Evolutionary conservation across 1,139 yeast species (phyloP).

Genomic region (Hyphopichia fennica): DNA sequence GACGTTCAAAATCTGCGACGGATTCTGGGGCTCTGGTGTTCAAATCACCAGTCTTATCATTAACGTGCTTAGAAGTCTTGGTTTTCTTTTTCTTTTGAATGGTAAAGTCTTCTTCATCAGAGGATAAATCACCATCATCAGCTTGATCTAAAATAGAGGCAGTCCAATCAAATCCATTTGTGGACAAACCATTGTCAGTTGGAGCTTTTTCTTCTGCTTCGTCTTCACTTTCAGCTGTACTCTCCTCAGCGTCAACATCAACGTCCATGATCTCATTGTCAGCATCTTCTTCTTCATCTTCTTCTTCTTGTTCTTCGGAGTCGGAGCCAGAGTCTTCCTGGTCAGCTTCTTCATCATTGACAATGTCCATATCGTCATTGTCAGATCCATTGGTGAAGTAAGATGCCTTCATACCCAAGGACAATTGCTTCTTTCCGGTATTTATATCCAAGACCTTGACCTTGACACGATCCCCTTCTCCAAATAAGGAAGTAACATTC

Average conservation of each 20-base stretch:
- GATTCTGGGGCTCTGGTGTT: slow-evolving; percentile 89
- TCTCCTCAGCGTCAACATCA: slow-evolving; percentile 20
- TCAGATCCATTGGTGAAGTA: slow-evolving; percentile 56
- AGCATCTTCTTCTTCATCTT: slow-evolving; percentile 25
- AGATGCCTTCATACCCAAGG: slow-evolving; percentile 93
- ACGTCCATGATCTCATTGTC: slow-evolving; percentile 18
- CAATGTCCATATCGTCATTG: slow-evolving; percentile 33
- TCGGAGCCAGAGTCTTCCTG: slow-evolving; percentile 16
- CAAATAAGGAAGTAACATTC: slow-evolving; percentile 62
- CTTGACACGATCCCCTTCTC: slow-evolving; percentile 87
- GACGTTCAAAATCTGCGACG: slow-evolving; percentile 84
- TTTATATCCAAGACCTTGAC: slow-evolving; percentile 72
- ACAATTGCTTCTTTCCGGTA: slow-evolving; percentile 65
- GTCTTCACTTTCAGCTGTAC: slow-evolving; percentile 18
- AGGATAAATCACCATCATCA: slow-evolving; percentile 52
- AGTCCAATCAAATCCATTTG: slow-evolving; percentile 92
- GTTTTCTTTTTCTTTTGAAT: slow-evolving; percentile 45
- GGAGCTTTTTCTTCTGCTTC: slow-evolving; percentile 17
- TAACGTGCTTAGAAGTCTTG: slow-evolving; percentile 46
- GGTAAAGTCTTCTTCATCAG: slow-evolving; percentile 58
- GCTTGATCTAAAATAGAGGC: slow-evolving; percentile 84
- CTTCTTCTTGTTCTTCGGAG: slow-evolving; percentile 23
- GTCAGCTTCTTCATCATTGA: slow-evolving; percentile 18
- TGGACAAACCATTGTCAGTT: slow-evolving; percentile 56
- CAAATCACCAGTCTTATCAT: slow-evolving; percentile 84